These are phyloP conservation scores for Talaromyces proteolyticus DNA, from an alignment of 495 filamentous ascomycete genomes.

Conservation along the genomic window DNA sequence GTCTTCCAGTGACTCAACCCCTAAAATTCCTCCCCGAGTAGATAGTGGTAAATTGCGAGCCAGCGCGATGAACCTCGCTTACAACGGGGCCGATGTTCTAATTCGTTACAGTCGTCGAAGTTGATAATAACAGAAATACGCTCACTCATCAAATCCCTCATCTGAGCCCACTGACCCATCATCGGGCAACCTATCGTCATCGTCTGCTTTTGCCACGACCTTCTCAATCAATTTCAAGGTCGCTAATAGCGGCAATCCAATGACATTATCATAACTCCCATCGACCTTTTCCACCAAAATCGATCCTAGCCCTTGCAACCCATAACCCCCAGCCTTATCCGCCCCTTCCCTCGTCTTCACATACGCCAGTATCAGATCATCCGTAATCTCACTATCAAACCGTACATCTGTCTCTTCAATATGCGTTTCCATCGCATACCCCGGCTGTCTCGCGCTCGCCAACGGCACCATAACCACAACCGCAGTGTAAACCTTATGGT, in stretches of 20 bases:
- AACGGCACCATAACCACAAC: slow-evolving; percentile 76
- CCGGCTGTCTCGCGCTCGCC: slow-evolving; percentile 67
- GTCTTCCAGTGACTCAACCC: too few relatives aligned
- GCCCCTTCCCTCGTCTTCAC: slow-evolving; percentile 86
- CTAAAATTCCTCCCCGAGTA: too few relatives aligned
- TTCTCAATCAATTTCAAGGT: slow-evolving; percentile 81
- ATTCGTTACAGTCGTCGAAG: background rate
- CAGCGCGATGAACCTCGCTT: too few relatives aligned
- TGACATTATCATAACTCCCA: slow-evolving; percentile 88
- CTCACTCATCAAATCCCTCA: slow-evolving; percentile 20
- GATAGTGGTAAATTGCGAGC: too few relatives aligned
- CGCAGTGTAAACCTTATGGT: slow-evolving; percentile 78
- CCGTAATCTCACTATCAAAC: slow-evolving; percentile 68
- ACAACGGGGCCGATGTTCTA: background rate
- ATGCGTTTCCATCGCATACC: slow-evolving; percentile 73
- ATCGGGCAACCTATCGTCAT: slow-evolving; percentile 40
- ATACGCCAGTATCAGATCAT: slow-evolving; percentile 82
- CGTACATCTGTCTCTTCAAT: slow-evolving; percentile 84
- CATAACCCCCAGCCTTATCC: slow-evolving; percentile 97
- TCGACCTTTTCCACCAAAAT: slow-evolving; percentile 84
- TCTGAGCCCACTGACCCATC: slow-evolving; percentile 10
- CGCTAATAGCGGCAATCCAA: slow-evolving; percentile 83
- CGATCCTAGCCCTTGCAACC: slow-evolving; percentile 81
- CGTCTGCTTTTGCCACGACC: slow-evolving; percentile 54
- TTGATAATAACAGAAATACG: too few relatives aligned